phyloP scores from a whole-genome alignment of 345 rosid genomes.

The Rhodamnia rubescens region DNA sequence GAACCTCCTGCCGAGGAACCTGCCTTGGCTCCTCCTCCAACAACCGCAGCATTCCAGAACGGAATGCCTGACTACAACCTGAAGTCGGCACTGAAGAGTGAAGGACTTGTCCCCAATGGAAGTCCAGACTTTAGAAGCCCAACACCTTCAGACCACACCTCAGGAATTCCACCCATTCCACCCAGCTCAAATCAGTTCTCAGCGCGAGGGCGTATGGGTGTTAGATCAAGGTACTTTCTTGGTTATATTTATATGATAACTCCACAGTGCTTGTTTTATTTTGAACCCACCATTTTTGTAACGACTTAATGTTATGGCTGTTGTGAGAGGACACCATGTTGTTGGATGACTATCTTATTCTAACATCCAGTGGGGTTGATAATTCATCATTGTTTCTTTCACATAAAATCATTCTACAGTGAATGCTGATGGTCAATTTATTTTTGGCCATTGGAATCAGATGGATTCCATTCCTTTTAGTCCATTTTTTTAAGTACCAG shows the following conservation, averaged over 20 bases:
- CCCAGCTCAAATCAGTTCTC: constrained; percentile 73
- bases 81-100: constrained; percentile 41
- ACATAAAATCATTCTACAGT: neutral
- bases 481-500: neutral
- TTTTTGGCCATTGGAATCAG: neutral
- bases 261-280: neutral
- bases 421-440: neutral
- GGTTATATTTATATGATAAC: neutral
- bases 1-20: constrained; percentile 80
- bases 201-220: constrained; percentile 83
- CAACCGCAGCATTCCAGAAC: constrained; percentile 49
- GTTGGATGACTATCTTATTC: neutral
- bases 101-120: constrained; percentile 37
- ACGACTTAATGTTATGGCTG: neutral
- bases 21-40: constrained; percentile 84
- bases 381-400: neutral
- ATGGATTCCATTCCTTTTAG: neutral
- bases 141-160: constrained; percentile 32
- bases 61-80: constrained; percentile 56
- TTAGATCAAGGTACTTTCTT: constrained; percentile 64
- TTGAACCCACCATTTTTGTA: neutral
- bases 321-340: neutral
- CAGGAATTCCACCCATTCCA: constrained; percentile 82
- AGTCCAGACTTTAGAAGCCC: constrained; percentile 39
- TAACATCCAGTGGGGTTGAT: neutral